phyloP scores from a whole-genome alignment of 2,329 filamentous ascomycete species.

The Colletotrichum agaves region DNA sequence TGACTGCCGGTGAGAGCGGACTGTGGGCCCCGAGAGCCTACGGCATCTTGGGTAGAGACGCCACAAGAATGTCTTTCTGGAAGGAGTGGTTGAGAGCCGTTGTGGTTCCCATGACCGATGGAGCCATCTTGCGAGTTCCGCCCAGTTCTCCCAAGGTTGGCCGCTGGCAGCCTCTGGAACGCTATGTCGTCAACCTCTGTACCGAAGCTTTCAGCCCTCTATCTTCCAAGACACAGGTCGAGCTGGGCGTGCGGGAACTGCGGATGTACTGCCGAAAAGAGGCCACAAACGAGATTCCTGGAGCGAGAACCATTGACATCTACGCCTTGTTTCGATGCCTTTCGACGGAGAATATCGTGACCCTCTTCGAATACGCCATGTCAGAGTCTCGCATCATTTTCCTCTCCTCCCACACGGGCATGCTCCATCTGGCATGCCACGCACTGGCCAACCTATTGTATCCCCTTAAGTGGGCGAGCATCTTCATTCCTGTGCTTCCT shows the following conservation, averaged over 20 bases:
- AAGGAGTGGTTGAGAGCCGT: constrained; percentile 97
- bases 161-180: constrained; percentile 94
- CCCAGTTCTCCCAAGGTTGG: constrained; percentile 90
- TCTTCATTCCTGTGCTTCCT: constrained; percentile 92
- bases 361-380: constrained; percentile 92
- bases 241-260: constrained; percentile 88
- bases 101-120: constrained; percentile 95
- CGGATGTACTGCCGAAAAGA: constrained; percentile 94
- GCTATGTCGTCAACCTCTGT: constrained; percentile 96
- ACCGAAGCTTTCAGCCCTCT: constrained; percentile 93
- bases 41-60: constrained; percentile 88
- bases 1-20: constrained; percentile 94
- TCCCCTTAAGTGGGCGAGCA: constrained; percentile 90
- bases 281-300: constrained; percentile 90
- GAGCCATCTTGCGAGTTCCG: constrained; percentile 82
- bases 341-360: constrained; percentile 91
- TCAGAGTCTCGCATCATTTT: constrained; percentile 96
- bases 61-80: constrained; percentile 89
- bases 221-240: constrained; percentile 94
- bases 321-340: constrained; percentile 92
- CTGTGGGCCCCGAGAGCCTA: constrained; percentile 96
- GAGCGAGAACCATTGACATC: constrained; percentile 89
- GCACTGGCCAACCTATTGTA: constrained; percentile 89
- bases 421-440: constrained; percentile 92
- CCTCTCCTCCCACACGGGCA: constrained; percentile 92